These are phyloP conservation scores for Stenogyne calaminthoides DNA, from an alignment of 305 asterid genomes.

Conservation along the genomic window DNA sequence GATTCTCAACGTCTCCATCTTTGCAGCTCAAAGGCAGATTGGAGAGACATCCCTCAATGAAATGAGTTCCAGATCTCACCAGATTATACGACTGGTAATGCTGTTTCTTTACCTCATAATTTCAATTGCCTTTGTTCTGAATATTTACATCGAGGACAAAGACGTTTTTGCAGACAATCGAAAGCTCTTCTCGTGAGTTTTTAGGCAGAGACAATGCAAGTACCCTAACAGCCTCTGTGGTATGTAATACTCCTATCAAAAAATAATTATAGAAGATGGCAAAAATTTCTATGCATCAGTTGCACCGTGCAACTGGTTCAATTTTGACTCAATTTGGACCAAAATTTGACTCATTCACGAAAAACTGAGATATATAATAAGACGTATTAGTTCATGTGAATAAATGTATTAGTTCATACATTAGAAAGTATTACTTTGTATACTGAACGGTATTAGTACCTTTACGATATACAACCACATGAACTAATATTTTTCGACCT, in stretches of 20 bases:
- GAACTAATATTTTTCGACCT: too few relatives aligned
- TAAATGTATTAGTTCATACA: too few relatives aligned
- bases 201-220: constrained; percentile 71
- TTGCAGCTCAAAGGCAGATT: constrained; percentile 87
- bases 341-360: too few relatives aligned
- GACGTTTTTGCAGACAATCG: constrained; percentile 72
- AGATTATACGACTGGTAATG: constrained; percentile 80
- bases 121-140: not conserved
- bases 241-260: constrained; percentile 36
- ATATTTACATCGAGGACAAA: constrained; percentile 19
- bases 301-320: too few relatives aligned
- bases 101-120: not conserved
- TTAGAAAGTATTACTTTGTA: too few relatives aligned
- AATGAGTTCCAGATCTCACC: constrained; percentile 88
- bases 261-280: not conserved
- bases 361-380: too few relatives aligned
- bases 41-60: constrained; percentile 83
- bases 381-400: too few relatives aligned
- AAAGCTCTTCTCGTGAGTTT: constrained; percentile 76
- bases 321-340: too few relatives aligned
- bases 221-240: constrained; percentile 86
- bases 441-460: too few relatives aligned
- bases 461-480: too few relatives aligned
- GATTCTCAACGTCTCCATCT: constrained; percentile 4
- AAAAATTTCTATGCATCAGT: too few relatives aligned